Evolutionary conservation across 148 eudicot genomes (phyloP), one percentile per base, ranked within the genome.

Genomic region (Cornus suecica): DNA sequence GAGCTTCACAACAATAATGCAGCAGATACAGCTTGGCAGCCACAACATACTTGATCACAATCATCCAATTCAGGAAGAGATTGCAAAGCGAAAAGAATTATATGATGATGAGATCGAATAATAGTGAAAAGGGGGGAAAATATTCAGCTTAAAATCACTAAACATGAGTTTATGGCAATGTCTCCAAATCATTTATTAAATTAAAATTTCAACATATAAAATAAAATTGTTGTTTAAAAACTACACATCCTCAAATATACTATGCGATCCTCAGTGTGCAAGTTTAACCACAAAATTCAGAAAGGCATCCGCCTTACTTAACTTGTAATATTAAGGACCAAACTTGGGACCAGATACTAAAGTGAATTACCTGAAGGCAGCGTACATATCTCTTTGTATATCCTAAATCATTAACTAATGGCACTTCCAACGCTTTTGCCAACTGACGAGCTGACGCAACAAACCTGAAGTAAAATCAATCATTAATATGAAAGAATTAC

Each of bases 371-470:
- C 97, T 95, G 99, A 71, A 95, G 97, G 78, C 99, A 95, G 25
- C 99, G 91, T 20, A 95, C 97, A 61, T 92, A 95, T 95, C 99
- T 86, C 84, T 92, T 95, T 10, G 99, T 87, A 77, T 95, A 95
- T 70, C 99, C 99, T 76, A 95, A 76, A 83, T 93, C 97, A 83
- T 92, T 92, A 26, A 92, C 94, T 72, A 90, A 85, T 15, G 97
- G 97, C 54, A 87, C 92, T 83, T 93, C 97, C 87, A 93, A 72
- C 10, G 94, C 86, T 87, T 93, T 93, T 25, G 93, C 91, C 85
- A 93, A 58, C 68, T 87, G 92, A 68, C 86, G 87, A 71, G 92
- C 94, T 56, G 92, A 88, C n/a, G 91, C 83, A 74, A 90, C 87
- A 83, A 88, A 88, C 90, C 93, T 91, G 86, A 65, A 76, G 70